Evolutionary conservation across 2,329 filamentous ascomycete genomes (phyloP), one percentile per base, ranked within the genome.

Genomic region (Trichothecium sympodiale): DNA sequence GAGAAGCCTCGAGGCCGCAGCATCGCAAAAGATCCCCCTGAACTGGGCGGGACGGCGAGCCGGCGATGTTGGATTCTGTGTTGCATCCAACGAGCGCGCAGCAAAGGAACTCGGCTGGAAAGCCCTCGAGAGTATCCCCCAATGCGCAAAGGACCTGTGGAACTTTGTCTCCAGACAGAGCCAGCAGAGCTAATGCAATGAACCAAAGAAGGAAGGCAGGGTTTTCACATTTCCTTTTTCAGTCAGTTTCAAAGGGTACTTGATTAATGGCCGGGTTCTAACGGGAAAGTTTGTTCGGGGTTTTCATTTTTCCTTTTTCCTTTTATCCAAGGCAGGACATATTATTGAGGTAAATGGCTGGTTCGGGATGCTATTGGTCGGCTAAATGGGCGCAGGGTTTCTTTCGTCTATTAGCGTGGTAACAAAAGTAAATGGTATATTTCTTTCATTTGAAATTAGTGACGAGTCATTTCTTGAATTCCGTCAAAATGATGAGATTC

Each of bases 1-100:
- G 4, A 15, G 43, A 43, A 27, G 60, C 56, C 20, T 56, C 63
- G 55, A 64, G 38, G 42, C 40, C 3, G 61, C 60, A 0, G 55
- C 55, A 2, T 48, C 49, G 14, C 46, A 44, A 30, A 38, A 50
- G 4, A 64, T 67, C 15, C 59, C 59, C 2, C 52, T 57, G 23
- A 45, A 53, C n/a, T 46, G 54, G 33, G 51, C 54, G 4, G 56
- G 52, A 7, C 49, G 61, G n/a, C 50, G 64, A 28, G 49, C 49
- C 10, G 64, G 64, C 4, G 64, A 67, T 41, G 60, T 67, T 3
- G 62, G 60, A 26, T 52, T 51, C 29, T 65, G 61, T 36, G 59
- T 65, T 1, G 64, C 64, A 2, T 56, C 54, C 34, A 58, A 58
- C 13, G 48, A 51, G 15, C 54, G 60, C 16, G 64, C 64, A 3